Evolutionary conservation across 1,284 basidiomycete genomes (phyloP).

Genomic region (Cryptococcus neoformans): DNA sequence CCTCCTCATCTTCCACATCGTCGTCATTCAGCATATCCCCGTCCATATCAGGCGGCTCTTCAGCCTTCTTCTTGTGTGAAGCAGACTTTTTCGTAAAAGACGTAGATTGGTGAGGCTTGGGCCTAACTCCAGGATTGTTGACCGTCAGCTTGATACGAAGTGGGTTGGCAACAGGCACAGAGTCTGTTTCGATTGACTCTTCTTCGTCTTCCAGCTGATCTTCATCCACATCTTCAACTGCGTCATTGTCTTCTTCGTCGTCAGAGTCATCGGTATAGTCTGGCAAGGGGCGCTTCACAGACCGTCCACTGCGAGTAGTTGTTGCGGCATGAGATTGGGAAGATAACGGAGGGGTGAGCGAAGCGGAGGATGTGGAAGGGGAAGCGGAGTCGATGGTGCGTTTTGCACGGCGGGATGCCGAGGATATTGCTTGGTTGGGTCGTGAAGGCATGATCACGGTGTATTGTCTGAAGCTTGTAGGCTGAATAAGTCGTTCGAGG

Average conservation of each 20-base stretch:
- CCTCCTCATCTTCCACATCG: constrained; percentile 7
- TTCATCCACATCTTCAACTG: constrained; percentile 8
- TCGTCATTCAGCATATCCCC: constrained; percentile 12
- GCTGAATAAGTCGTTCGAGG: too few species aligned
- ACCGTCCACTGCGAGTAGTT: background rate
- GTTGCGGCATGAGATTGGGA: background rate
- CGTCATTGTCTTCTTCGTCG: constrained; percentile 2
- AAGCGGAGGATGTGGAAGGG: background rate
- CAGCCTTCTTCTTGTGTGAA: background rate
- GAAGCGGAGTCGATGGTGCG: constrained; percentile 12
- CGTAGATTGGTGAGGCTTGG: background rate
- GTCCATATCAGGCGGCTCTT: constrained; percentile 9
- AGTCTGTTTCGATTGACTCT: constrained; percentile 5
- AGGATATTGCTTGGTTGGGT: background rate
- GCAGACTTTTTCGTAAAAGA: background rate
- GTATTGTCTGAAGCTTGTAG: too few species aligned
- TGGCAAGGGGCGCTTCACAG: background rate
- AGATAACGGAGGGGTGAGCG: background rate
- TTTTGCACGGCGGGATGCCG: constrained; percentile 8
- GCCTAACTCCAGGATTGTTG: background rate
- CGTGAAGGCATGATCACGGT: too few species aligned
- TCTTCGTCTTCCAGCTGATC: constrained; percentile 7
- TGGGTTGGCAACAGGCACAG: background rate
- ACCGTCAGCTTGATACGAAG: background rate
- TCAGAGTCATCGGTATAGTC: background rate